These are phyloP conservation scores for Obba rivulosa DNA, from an alignment of 768 basidiomycete species.

Conservation along the genomic window DNA sequence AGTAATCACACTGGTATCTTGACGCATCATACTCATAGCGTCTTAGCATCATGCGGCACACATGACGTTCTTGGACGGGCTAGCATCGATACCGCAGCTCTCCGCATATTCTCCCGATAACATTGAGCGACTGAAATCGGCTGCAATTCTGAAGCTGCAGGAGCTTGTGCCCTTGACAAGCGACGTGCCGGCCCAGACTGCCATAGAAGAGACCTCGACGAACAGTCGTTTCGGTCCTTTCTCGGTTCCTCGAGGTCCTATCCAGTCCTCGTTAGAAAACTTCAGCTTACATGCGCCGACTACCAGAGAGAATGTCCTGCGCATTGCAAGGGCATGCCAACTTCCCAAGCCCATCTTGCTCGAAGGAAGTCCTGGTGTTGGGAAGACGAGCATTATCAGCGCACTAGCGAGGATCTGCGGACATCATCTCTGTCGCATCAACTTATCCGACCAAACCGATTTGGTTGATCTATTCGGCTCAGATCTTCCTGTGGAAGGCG, in stretches of 20 bases:
- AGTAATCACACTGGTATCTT: slow-evolving; percentile 22
- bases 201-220: slow-evolving; percentile 3
- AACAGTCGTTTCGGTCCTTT: slow-evolving; percentile 69
- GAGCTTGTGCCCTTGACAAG: slow-evolving; percentile 45
- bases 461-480: slow-evolving; percentile 94
- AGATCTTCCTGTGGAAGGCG: slow-evolving; percentile 92
- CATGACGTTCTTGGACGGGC: slow-evolving; percentile 89
- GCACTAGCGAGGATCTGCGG: slow-evolving; percentile 82
- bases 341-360: slow-evolving; percentile 86
- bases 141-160: slow-evolving; percentile 50
- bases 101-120: slow-evolving; percentile 55
- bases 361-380: slow-evolving; percentile 97
- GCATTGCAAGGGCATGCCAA: slow-evolving; percentile 87
- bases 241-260: slow-evolving; percentile 56
- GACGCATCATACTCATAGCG: slow-evolving; percentile 1
- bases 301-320: slow-evolving; percentile 79
- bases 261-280: slow-evolving; percentile 25
- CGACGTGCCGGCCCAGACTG: not conserved
- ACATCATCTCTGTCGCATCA: slow-evolving; percentile 83
- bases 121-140: slow-evolving; percentile 54
- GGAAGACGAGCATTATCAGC: slow-evolving; percentile 89
- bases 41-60: slow-evolving; percentile 84
- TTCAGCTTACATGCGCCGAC: slow-evolving; percentile 91
- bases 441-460: slow-evolving; percentile 97
- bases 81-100: slow-evolving; percentile 73